phyloP scores from a whole-genome alignment of 2,329 filamentous ascomycete species.

The Aspergillus quadricinctus region DNA sequence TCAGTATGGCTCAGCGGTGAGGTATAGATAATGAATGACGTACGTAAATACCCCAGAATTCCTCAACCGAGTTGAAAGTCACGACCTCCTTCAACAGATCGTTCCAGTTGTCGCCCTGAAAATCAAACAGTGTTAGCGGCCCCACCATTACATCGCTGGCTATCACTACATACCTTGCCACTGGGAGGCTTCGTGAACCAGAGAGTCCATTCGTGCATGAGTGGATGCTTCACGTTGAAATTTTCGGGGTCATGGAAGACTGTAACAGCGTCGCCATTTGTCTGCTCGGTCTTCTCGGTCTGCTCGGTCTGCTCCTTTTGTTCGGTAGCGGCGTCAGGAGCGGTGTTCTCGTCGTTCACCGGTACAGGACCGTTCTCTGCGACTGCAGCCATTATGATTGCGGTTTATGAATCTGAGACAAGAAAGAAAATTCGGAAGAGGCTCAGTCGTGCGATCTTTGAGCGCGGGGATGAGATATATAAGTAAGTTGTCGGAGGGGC shows the following conservation, averaged over 20 bases:
- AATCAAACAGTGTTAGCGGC: constrained; percentile 5
- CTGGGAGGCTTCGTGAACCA: constrained; percentile 99
- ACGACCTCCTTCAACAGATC: constrained; percentile 98
- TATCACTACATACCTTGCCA: constrained; percentile 66
- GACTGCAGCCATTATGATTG: constrained; percentile 34
- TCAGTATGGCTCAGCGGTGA: neutral
- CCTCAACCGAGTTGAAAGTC: constrained; percentile 96
- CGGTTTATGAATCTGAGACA: neutral
- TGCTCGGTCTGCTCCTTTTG: constrained; percentile 35
- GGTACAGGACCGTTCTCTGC: constrained; percentile 32
- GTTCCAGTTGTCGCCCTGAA: constrained; percentile 94
- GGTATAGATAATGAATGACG: constrained; percentile 37
- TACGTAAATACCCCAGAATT: constrained; percentile 99
- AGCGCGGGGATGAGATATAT: constrained; percentile 1
- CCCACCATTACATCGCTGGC: neutral
- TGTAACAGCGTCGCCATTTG: constrained; percentile 65
- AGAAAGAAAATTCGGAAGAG: neutral
- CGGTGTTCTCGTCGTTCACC: constrained; percentile 52
- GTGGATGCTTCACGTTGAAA: constrained; percentile 98
- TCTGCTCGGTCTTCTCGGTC: constrained; percentile 17
- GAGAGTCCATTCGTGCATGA: constrained; percentile 96
- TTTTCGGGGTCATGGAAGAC: constrained; percentile 98
- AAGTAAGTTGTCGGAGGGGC: constrained; percentile 9
- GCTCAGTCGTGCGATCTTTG: constrained; percentile 2
- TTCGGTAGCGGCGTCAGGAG: constrained; percentile 46